These are phyloP conservation scores for Candida yuanshanica DNA, from an alignment of 805 yeast species.

Conservation along the genomic window DNA sequence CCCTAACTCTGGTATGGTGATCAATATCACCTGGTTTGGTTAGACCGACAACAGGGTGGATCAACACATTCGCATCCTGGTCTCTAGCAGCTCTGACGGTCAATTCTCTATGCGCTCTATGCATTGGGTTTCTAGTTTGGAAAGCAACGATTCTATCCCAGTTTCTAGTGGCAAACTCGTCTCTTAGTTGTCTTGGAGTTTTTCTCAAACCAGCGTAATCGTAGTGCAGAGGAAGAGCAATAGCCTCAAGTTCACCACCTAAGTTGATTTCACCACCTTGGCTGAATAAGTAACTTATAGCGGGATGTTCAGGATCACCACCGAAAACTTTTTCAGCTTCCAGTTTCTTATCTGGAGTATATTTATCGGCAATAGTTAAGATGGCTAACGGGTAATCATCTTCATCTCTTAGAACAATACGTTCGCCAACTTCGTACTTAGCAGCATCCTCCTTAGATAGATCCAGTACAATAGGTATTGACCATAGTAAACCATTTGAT, in stretches of 20 bases:
- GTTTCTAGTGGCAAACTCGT: conserved; percentile 72
- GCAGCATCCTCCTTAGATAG: conserved; percentile 46
- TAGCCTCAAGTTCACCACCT: conserved; percentile 85
- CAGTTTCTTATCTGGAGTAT: conserved; percentile 67
- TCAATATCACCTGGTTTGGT: conserved; percentile 98
- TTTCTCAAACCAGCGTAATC: conserved; percentile 84
- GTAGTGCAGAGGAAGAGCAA: conserved; percentile 79
- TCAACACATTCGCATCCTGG: conserved; percentile 77
- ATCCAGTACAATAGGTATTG: conserved; percentile 90
- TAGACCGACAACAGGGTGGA: conserved; percentile 95
- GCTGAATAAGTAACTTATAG: conserved; percentile 65
- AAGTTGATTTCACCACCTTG: conserved; percentile 78
- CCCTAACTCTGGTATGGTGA: conserved; percentile 95
- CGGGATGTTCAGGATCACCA: conserved; percentile 97
- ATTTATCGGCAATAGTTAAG: conserved; percentile 71
- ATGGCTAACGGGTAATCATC: conserved; percentile 78
- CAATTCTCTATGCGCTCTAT: conserved; percentile 93
- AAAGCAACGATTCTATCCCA: conserved; percentile 93
- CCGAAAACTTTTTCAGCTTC: conserved; percentile 89
- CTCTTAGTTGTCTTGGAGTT: conserved; percentile 86
- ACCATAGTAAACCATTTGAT: conserved; percentile 74
- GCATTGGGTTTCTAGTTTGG: conserved; percentile 99
- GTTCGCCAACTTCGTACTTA: conserved; percentile 45
- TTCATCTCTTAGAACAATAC: conserved; percentile 73
- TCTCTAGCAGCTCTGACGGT: conserved; percentile 97